Evolutionary conservation across 1,139 yeast species (phyloP), one percentile per base, ranked within the genome.

Genomic region (Hyphopichia khmerensis): DNA sequence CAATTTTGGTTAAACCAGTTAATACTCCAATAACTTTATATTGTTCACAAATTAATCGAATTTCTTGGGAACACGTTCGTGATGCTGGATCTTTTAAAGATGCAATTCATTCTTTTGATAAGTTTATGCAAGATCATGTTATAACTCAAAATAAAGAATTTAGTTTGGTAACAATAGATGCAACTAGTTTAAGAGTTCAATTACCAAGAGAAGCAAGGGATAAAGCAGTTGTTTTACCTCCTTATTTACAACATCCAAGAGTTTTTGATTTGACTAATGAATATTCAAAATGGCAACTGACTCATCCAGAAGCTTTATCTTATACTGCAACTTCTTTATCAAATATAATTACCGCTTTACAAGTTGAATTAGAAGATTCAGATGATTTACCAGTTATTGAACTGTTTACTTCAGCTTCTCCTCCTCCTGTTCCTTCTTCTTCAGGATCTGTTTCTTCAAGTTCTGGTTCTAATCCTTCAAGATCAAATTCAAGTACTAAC

Each of bases 191-290:
- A 39, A 74, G 91, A 48, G 91, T 89, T 29, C 88, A 86, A 53
- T 63, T 91, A 23, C 84, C 87, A 5, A 74, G 95, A 39, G 96
- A 88, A 59, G 89, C 96, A 9, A 72, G 88, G 34, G 96, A 88
- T 59, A 82, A 86, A 58, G 76, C 80, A 13, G 80, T 87, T 43
- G 77, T 71, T 2, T 71, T 91, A 46, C 96, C 97, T 0, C 70
- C 78, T 3, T 88, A 84, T 57, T 67, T 91, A 47, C 88, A 84
- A 57, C 84, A 83, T 51, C 89, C 96, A 2, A 72, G 82, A 36
- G 75, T 86, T 23, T 89, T 87, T 64, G 96, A 89, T 60, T 66
- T 91, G 46, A 77, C 79, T 53, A 78, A 75, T 45, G 97, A 90
- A 61, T 88, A 77, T 58, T 60, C 75, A 34, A 83, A 82, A 54